phyloP scores from a whole-genome alignment of 495 filamentous ascomycete genomes.

The Xylaria acuta region DNA sequence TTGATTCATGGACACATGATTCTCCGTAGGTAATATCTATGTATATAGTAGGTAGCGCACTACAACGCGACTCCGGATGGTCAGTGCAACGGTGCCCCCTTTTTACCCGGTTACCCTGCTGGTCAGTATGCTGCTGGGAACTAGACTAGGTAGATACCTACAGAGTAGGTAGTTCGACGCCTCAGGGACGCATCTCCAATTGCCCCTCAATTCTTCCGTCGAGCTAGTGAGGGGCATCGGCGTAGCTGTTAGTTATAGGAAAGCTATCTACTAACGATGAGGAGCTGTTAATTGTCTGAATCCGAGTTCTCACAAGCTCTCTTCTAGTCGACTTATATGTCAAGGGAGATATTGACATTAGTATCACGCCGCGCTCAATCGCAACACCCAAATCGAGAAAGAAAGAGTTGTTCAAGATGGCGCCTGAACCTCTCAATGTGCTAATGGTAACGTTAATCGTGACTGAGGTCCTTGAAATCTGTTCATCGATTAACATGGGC shows the following conservation, averaged over 20 bases:
- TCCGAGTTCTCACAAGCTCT: not conserved
- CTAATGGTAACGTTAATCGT: conserved; percentile 70
- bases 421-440: conserved; percentile 71
- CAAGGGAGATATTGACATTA: not conserved
- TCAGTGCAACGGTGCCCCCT: not conserved
- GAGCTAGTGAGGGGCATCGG: conserved; percentile 21
- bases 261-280: conserved; percentile 4
- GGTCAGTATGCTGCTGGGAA: not conserved
- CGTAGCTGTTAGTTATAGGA: conserved; percentile 14
- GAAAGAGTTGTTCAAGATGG: conserved; percentile 56
- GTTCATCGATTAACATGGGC: conserved; percentile 32
- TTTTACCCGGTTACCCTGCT: conserved; percentile 13
- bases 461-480: conserved; percentile 7
- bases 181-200: conserved; percentile 29
- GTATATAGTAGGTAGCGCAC: not conserved
- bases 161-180: not conserved
- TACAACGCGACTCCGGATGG: not conserved
- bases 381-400: not conserved
- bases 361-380: not conserved
- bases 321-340: not conserved
- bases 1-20: conserved; percentile 28
- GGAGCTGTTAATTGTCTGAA: not conserved
- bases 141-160: not conserved
- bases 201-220: conserved; percentile 49
- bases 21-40: conserved; percentile 6